Evolutionary conservation across 75 land plant species (phyloP), one percentile per base, ranked within the genome.

Genomic region (Picea sitchensis): DNA sequence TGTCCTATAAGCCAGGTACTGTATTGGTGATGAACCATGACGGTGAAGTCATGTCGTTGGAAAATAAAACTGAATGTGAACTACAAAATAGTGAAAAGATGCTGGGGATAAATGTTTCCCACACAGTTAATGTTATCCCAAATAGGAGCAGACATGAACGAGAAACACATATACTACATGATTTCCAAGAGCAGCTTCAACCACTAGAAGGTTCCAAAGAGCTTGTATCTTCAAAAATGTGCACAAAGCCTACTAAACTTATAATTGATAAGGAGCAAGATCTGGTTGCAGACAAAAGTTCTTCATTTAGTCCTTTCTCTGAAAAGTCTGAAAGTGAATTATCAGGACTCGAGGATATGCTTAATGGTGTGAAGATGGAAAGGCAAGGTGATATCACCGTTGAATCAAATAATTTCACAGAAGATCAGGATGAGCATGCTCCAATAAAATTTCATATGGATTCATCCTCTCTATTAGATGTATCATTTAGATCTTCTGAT

Each of bases 391-490:
- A 69, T 17, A 20, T 41, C 18, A 7, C 11, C 14, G n/a, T 8
- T 18, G 73, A 12, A 69, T 69, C 51, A 69, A 34, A 69, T 41
- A 20, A 47, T 69, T 20, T 36, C 51, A 69, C 73, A 20, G 73
- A 69, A 69, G 11, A 20, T 69, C 69, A 32, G 14, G 23, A 41
- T 9, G 18, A 41, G 23, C 47, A 4, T 41, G 73, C 51, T 69
- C 15, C 73, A 69, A 69, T 20, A 20, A 41, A 20, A n/a, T 36
- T 38, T 17, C 20, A 69, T 41, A 69, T 69, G 6, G 73, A 69
- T 69, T 1, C 51, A 36, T 69, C 51, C 73, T 69, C 73, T 69
- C 41, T 69, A 36, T 69, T 69, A 41, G 73, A 69, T 69, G 51
- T 69, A 9, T 69, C 73, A 41, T 69, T 69, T 41, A 69, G 51